A percentile compares a stretch with the other conserved stretches of the same genome.
These are phyloP conservation scores for Achaetomiella virescens DNA, from an alignment of 495 filamentous ascomycete genomes.

Conservation along the genomic window DNA sequence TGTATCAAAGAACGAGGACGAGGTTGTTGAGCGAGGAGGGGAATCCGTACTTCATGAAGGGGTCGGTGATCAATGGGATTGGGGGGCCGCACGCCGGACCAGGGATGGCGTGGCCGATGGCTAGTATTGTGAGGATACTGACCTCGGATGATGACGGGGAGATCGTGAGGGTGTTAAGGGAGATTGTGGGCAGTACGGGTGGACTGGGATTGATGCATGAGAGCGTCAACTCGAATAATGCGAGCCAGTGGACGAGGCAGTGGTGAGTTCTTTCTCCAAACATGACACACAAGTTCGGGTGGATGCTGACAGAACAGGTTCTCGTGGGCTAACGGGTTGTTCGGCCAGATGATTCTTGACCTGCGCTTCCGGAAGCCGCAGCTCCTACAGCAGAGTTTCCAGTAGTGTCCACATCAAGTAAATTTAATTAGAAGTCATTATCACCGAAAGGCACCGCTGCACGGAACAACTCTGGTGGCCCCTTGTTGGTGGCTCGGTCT, in stretches of 20 bases:
- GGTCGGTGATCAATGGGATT: conserved; percentile 46
- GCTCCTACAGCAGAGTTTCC: conserved; percentile 35
- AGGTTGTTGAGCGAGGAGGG: conserved; percentile 38
- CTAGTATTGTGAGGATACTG: conserved; percentile 43
- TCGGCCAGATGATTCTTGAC: conserved; percentile 60
- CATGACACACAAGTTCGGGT: too few relatives aligned
- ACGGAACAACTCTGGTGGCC: too few relatives aligned
- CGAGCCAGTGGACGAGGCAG: conserved; percentile 50
- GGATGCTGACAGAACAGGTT: conserved; percentile 42
- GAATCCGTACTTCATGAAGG: conserved; percentile 55
- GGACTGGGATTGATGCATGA: conserved; percentile 57
- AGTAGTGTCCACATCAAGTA: conserved; percentile 15
- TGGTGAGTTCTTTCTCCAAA: conserved; percentile 36
- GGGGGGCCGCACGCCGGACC: conserved; percentile 54
- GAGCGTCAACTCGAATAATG: conserved; percentile 50
- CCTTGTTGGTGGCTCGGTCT: neutral
- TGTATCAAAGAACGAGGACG: conserved; percentile 48
- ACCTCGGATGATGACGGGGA: conserved; percentile 42
- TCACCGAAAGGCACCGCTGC: too few relatives aligned
- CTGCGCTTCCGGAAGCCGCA: conserved; percentile 40
- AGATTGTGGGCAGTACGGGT: conserved; percentile 48
- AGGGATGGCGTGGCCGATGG: conserved; percentile 55
- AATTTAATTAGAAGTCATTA: too few relatives aligned
- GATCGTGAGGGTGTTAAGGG: conserved; percentile 39
- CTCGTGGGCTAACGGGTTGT: conserved; percentile 64